Evolutionary conservation across 2,329 filamentous ascomycete genomes (phyloP), one percentile per base, ranked within the genome.

Genomic region (Chaetomium sp.): DNA sequence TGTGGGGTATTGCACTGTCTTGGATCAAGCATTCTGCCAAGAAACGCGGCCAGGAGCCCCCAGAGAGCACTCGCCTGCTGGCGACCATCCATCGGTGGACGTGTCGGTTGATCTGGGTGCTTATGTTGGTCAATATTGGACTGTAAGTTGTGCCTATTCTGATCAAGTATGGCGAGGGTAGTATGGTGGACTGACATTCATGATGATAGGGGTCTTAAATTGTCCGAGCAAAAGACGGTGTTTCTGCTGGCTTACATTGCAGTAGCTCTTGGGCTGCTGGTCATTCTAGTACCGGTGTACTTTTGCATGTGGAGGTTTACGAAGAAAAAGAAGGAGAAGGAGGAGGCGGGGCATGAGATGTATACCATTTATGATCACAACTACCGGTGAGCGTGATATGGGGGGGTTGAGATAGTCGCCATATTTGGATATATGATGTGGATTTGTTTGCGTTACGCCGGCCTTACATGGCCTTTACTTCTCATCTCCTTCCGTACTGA

Each of bases 91-190:
- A 67, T 42, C 49, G 45, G 4, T 66, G 64, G 63, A 50, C 48
- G 9, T 60, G 61, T 19, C 54, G 65, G 53, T 6, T 60, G 6
- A 49, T 64, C 1, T 67, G 65, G 64, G 27, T 65, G 34, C 37
- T 66, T 34, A 49, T 66, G 35, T 32, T 67, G 35, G 53, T 66
- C 27, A 62, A 63, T 33, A 56, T 61, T 32, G 65, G 64, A 14
- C 53, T 67, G 63, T 66, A 52, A 61, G 65, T 41, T 34, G n/a
- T 10, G 45, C 3, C 19, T 27, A 27, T 27, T 27, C 19, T 27
- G 2, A 2, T 27, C 2, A 27, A 27, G 3, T 27, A 27, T 27
- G 33, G 33, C 3, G 5, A 19, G 41, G 36, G 19, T 11, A 42
- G 35, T 55, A 33, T 48, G 37, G n/a, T 12, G 2, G 1, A n/a